Evolutionary conservation across 495 filamentous ascomycete species (phyloP).

Genomic region (Daldinia bambusicola): DNA sequence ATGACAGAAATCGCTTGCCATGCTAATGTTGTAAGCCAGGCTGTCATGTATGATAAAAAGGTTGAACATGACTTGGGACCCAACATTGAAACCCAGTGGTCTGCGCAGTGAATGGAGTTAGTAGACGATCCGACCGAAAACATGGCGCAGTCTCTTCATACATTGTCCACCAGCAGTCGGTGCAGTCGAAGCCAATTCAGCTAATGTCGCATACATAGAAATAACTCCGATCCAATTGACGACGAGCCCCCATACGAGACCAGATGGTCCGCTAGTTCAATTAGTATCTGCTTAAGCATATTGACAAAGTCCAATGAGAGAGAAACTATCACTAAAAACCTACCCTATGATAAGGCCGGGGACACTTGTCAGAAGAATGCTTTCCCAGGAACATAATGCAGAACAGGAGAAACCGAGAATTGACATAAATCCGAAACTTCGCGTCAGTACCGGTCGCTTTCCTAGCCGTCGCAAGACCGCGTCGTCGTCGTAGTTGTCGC

Average conservation of each 20-base stretch:
- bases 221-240: conserved; percentile 62
- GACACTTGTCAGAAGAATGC: conserved; percentile 39
- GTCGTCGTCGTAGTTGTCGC: conserved; percentile 5
- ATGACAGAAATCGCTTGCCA: conserved; percentile 36
- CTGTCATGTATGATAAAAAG: conserved; percentile 42
- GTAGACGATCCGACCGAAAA: conserved; percentile 1
- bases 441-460: conserved; percentile 5
- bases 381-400: conserved; percentile 60
- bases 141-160: conserved; percentile 11
- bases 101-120: conserved; percentile 11
- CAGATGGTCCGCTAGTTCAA: conserved; percentile 62
- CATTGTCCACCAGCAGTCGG: conserved; percentile 46
- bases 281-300: not conserved
- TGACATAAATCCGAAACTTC: conserved; percentile 56
- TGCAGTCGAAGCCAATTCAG: conserved; percentile 61
- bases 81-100: conserved; percentile 42
- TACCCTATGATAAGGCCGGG: conserved; percentile 23
- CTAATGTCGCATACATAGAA: conserved; percentile 57
- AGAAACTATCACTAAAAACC: not conserved
- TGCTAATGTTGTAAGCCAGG: conserved; percentile 38
- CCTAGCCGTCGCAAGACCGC: conserved; percentile 5
- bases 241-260: conserved; percentile 63
- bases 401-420: conserved; percentile 61
- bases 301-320: not conserved
- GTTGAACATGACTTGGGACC: conserved; percentile 26